A percentile compares a stretch with the other conserved stretches of the same genome.
Evolutionary conservation across 2,329 filamentous ascomycete genomes (phyloP).

Genomic region (Ophiostoma populinum): DNA sequence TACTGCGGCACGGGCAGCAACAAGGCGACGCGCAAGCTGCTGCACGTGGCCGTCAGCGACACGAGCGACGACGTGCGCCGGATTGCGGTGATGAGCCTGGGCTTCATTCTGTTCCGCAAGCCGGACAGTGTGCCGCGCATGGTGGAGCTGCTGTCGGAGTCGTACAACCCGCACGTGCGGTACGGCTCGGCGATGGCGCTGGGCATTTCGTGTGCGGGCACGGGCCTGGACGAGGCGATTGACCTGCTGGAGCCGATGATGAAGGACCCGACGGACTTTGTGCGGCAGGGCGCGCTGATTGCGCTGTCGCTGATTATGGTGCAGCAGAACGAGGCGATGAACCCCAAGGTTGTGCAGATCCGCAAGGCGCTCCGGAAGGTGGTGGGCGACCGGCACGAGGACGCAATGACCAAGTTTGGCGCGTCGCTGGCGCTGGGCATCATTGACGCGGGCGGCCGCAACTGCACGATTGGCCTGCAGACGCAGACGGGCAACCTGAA

Average conservation of each 20-base stretch:
- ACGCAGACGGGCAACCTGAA: slow-evolving; percentile 97
- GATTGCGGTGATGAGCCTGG: slow-evolving; percentile 91
- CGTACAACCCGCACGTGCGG: slow-evolving; percentile 95
- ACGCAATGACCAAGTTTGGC: slow-evolving; percentile 98
- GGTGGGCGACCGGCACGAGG: slow-evolving; percentile 84
- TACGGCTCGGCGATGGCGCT: slow-evolving; percentile 98
- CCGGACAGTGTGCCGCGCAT: slow-evolving; percentile 93
- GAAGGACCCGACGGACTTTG: slow-evolving; percentile 97
- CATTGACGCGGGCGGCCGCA: slow-evolving; percentile 92
- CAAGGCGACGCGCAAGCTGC: slow-evolving; percentile 88
- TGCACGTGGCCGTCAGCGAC: slow-evolving; percentile 93
- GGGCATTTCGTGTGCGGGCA: slow-evolving; percentile 93
- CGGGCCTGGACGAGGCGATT: slow-evolving; percentile 87
- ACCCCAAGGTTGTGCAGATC: slow-evolving; percentile 82
- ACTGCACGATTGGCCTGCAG: slow-evolving; percentile 95
- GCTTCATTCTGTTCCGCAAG: slow-evolving; percentile 97
- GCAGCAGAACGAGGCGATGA: slow-evolving; percentile 98
- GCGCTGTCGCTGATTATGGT: slow-evolving; percentile 95
- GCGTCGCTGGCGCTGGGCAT: slow-evolving; percentile 88
- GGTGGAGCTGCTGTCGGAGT: slow-evolving; percentile 95
- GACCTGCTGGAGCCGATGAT: slow-evolving; percentile 97
- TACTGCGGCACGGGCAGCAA: slow-evolving; percentile 97
- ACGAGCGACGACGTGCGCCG: slow-evolving; percentile 94
- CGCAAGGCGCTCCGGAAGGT: slow-evolving; percentile 92
- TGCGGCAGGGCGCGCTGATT: slow-evolving; percentile 89